Conservation (phyloP, 345 rosid genomes). For the Ricinus communis region DNA sequence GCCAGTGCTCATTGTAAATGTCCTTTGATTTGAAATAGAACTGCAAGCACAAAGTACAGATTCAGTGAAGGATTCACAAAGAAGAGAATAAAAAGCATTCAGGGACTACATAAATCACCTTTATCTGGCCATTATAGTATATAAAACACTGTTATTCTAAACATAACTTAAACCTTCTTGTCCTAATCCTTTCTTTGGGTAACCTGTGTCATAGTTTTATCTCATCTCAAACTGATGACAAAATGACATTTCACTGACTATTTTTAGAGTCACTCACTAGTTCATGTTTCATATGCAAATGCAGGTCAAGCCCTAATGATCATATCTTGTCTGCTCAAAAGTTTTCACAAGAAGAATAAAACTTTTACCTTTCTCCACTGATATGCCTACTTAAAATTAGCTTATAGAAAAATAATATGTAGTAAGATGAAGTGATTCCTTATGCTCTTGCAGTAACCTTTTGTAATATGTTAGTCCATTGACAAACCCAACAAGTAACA, state of each 20-base stretch:
- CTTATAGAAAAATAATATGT: background rate
- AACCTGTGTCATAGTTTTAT: background rate
- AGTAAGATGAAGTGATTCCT: background rate
- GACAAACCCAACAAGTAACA: background rate
- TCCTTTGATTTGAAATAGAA: conserved; percentile 90
- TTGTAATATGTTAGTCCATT: background rate
- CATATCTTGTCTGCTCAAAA: background rate
- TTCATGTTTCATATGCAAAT: background rate
- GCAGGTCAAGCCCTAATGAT: background rate
- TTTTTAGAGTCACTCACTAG: background rate
- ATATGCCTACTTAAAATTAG: background rate
- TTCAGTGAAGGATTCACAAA: background rate
- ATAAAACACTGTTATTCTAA: background rate
- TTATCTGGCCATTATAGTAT: background rate
- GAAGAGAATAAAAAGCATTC: background rate
- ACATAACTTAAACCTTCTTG: background rate
- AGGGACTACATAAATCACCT: background rate
- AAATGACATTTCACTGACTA: background rate
- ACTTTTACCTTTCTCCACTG: background rate
- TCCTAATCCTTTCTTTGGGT: background rate
- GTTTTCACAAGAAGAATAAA: background rate
- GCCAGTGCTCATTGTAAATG: conserved; percentile 88
- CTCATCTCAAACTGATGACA: background rate
- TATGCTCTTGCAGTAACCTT: background rate
- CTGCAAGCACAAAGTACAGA: conserved; percentile 44